A percentile compares a stretch with the other conserved stretches of the same genome.
Conservation (phyloP, 179 eudicot species). For the Beta lomatogona region DNA sequence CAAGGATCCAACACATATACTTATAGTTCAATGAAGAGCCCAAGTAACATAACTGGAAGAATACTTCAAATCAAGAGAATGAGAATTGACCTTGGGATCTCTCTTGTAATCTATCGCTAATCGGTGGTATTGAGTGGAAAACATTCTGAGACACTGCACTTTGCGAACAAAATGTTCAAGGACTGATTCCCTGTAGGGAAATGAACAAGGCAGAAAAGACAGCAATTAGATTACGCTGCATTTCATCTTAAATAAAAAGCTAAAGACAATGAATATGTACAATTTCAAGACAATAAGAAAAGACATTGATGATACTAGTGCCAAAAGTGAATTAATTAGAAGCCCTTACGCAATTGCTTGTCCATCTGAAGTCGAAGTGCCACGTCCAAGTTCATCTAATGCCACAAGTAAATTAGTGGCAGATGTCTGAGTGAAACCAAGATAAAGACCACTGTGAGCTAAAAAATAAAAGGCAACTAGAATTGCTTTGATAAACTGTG, state of each 20-base stretch:
- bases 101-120: constrained; percentile 64
- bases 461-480: background rate
- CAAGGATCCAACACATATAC: too few relatives aligned
- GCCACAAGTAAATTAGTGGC: constrained; percentile 95
- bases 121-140: constrained; percentile 95
- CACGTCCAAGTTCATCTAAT: constrained; percentile 99
- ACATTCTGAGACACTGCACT: constrained; percentile 91
- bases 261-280: background rate
- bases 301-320: background rate
- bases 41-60: background rate
- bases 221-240: constrained; percentile 12
- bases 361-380: constrained; percentile 99
- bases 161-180: constrained; percentile 82
- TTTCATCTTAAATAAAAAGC: background rate
- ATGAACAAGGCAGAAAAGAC: constrained; percentile 3
- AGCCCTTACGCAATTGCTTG: constrained; percentile 97
- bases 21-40: too few relatives aligned
- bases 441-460: constrained; percentile 17
- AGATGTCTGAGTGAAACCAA: constrained; percentile 55
- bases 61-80: constrained; percentile 13
- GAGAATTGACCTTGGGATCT: constrained; percentile 54
- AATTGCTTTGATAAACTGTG: background rate
- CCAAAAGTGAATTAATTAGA: background rate
- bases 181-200: constrained; percentile 76
- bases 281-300: background rate